Evolutionary conservation across 2,329 filamentous ascomycete species (phyloP), one percentile per base, ranked within the genome.

Genomic region (Uncinocarpus reesii): DNA sequence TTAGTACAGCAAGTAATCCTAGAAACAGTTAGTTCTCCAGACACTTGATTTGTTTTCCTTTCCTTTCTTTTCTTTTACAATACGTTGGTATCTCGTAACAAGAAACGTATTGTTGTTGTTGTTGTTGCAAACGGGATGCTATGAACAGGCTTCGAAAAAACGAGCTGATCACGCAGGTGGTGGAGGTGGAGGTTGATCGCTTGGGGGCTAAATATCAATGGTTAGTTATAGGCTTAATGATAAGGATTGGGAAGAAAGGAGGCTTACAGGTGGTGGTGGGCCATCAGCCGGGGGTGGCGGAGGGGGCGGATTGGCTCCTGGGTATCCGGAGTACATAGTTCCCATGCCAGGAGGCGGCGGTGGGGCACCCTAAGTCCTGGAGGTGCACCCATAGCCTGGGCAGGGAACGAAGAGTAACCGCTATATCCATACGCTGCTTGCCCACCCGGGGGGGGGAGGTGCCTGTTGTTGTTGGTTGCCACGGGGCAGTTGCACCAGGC

Each of bases 391-490:
- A 74, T 73, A 16, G 63, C 60, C 52, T 66, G 66, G 46, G 66
- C 56, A 48, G 70, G 65, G 44, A 69, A 72, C 48, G 64, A 70
- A 52, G 69, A 64, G 50, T 77, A 76, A 31, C 66, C 70, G 50
- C 55, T 67, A 64, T 85, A 86, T 23, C 75, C 78, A 58, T 79
- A 75, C 50, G 77, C 67, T 20, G 65, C 59, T 50, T 67, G 67
- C 24, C 63, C 47, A 37, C 59, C 57, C 24, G 66, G 57, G 58
- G 56, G 63, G 59, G 56, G 63, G 59, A 52, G 71, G 42, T 37
- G 67, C 67, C 57, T 70, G 74, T 59, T 82, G 79, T 51, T n/a
- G n/a, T n/a, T n/a, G n/a, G n/a, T n/a, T 83, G 77, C 80, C 81
- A 84, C 16, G 81, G 78, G 53, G 74, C 72, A 29, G 67, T 60